phyloP scores from a whole-genome alignment of 176 grass and related monocot genomes.

The Carex cristatella region DNA sequence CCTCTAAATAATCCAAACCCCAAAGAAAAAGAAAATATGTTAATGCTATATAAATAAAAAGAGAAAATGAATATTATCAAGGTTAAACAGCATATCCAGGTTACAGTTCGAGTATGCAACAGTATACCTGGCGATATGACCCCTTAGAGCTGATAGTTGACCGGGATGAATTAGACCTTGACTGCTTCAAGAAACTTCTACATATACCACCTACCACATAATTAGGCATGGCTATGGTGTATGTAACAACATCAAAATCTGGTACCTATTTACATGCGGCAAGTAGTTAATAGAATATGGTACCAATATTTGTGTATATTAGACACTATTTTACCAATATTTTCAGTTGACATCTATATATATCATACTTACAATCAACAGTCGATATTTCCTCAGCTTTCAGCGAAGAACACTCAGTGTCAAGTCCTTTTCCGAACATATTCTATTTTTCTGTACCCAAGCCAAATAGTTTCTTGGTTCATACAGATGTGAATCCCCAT shows the following conservation, averaged over 20 bases:
- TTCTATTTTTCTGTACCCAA: neutral
- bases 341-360: neutral
- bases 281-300: neutral
- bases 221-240: conserved; percentile 83
- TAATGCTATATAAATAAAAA: conserved; percentile 7
- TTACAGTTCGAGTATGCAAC: conserved; percentile 22
- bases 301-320: neutral
- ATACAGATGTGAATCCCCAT: neutral
- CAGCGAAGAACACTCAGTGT: neutral
- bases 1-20: conserved; percentile 22
- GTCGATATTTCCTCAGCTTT: neutral
- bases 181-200: conserved; percentile 56
- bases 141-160: conserved; percentile 42
- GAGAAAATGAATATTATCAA: conserved; percentile 12
- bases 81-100: neutral
- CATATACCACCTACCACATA: conserved; percentile 78
- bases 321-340: neutral
- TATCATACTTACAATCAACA: neutral
- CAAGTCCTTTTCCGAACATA: neutral
- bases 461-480: neutral
- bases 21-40: neutral
- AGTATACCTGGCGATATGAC: conserved; percentile 36
- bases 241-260: conserved; percentile 88
- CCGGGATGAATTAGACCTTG: conserved; percentile 51
- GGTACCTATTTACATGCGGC: conserved; percentile 48